A percentile compares a stretch with the other conserved stretches of the same genome.
Conservation (phyloP, 257 asterid species). For the Nicotiana noctiflora region DNA sequence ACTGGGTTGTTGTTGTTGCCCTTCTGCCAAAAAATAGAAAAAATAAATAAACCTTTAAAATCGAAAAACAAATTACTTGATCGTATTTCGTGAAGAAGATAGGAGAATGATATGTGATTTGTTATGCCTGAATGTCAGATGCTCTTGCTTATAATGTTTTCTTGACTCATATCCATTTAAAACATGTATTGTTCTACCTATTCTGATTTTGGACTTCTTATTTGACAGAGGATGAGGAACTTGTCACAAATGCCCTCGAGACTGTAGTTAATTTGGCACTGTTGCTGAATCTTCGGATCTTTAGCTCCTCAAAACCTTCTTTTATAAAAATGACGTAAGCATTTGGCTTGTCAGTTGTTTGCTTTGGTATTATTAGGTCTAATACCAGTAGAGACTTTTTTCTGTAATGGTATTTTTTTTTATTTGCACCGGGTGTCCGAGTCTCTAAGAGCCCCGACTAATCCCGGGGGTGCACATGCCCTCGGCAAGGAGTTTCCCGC, state of each 20-base stretch:
- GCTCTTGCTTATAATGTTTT: not conserved
- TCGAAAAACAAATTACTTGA: not conserved
- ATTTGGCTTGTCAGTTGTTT: slow-evolving; percentile 6
- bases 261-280: slow-evolving; percentile 86
- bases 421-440: no score
- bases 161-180: not conserved
- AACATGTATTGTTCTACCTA: not conserved
- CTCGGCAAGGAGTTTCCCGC: no score
- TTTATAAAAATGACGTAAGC: slow-evolving; percentile 79
- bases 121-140: not conserved
- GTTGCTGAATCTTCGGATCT: slow-evolving; percentile 78
- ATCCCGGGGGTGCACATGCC: no score
- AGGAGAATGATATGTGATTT: not conserved
- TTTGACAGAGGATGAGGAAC: slow-evolving; percentile 91
- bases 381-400: slow-evolving; percentile 15
- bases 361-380: slow-evolving; percentile 2
- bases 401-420: slow-evolving; percentile 3
- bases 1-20: no score
- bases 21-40: not conserved
- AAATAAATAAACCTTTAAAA: not conserved
- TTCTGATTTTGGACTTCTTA: slow-evolving; percentile 2
- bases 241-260: slow-evolving; percentile 86
- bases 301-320: slow-evolving; percentile 87
- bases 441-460: no score
- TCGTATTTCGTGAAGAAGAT: not conserved